Evolutionary conservation across 2,329 filamentous ascomycete genomes (phyloP), one percentile per base, ranked within the genome.

Genomic region (Endoconidiophora polonica): DNA sequence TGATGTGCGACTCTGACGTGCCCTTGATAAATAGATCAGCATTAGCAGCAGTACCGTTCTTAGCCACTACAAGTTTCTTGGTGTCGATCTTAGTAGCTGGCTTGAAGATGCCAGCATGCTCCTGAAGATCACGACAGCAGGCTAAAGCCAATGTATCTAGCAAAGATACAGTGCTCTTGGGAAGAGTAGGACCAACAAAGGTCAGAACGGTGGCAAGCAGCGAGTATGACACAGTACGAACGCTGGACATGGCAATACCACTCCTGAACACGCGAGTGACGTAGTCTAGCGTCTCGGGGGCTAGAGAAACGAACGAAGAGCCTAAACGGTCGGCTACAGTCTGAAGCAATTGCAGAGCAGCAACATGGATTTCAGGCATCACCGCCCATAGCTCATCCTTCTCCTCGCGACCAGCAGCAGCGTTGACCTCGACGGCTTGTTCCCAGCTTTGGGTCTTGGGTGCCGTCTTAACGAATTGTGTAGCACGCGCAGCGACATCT

Each of bases 331-430:
- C 62, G 20, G 77, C 60, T 43, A 91, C 59, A 9, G 68, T 63
- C 6, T 69, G 62, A 20, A 85, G 64, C 1, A 94, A 64, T 20
- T 73, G 64, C 49, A 94, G 66, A n/a, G 77, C 74, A 12, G 82
- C 77, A 12, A 79, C 64, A 59, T 95, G 86, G 38, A 95, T 74
- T 7, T 74, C 70, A 3, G 88, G 84, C 9, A 95, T 70, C 16
- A 76, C 69, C 44, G 73, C 67, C 76, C 83, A 88, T 3, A 95
- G 70, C 42, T 80, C 76, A 48, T 94, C 86, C 54, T 81, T 81
- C 63, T 95, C 90, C 46, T 93, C 84, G 54, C 82, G 76, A 29
- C 79, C 73, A 55, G 91, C 76, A 55, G 85, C 81, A 5, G 79
- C 70, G 57, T 87, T 88, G 53, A 79, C 69, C 54, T 80, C 75